Evolutionary conservation across 2,329 filamentous ascomycete species (phyloP).

Genomic region (Juglanconis oblonga): DNA sequence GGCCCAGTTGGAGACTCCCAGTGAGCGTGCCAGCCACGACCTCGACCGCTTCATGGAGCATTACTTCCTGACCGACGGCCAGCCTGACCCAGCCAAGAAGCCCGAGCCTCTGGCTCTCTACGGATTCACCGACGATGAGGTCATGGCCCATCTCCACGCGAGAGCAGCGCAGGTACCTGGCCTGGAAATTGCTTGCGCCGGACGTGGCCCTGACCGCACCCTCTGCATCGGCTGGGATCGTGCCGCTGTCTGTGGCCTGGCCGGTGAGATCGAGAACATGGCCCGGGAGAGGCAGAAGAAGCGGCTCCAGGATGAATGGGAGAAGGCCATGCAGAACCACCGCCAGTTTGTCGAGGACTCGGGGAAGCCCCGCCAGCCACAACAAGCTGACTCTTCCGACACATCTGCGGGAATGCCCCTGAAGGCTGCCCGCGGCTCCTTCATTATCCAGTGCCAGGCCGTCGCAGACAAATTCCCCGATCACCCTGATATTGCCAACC

Average conservation of each 20-base stretch:
- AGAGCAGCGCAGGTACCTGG: not conserved
- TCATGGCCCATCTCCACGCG: not conserved
- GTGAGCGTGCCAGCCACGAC: not conserved
- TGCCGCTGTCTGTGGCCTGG: not conserved
- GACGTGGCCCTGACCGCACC: not conserved
- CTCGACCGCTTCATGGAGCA: conserved; percentile 2
- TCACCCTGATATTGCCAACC: not conserved
- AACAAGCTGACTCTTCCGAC: not conserved
- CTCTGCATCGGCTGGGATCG: conserved; percentile 2
- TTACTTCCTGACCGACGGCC: conserved; percentile 2
- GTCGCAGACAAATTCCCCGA: not conserved
- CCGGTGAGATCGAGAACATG: not conserved
- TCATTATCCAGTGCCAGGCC: not conserved
- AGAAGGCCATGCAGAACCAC: not conserved
- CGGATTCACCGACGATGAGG: not conserved
- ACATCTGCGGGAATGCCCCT: not conserved
- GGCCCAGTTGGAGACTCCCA: not conserved
- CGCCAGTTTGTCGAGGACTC: not conserved
- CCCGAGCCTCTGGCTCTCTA: not conserved
- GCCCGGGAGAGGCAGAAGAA: not conserved
- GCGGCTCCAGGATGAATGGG: not conserved
- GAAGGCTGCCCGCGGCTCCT: not conserved
- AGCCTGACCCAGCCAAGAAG: conserved; percentile 2
- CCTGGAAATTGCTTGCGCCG: not conserved
- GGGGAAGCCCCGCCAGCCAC: not conserved